Evolutionary conservation across 106 monocot genomes (phyloP).

Genomic region (Allium sativum): DNA sequence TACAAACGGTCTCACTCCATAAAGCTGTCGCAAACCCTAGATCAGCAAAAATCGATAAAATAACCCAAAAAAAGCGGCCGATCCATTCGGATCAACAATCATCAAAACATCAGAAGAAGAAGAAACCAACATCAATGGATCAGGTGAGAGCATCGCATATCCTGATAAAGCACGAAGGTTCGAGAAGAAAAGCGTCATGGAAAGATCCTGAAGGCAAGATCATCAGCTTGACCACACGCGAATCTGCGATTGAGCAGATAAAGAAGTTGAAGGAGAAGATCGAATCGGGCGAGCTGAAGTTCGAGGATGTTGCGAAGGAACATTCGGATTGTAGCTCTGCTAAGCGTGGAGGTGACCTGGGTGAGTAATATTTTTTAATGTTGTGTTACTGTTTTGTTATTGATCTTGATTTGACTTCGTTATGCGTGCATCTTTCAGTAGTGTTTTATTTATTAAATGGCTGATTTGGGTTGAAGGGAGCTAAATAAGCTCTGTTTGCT

Average conservation of each 20-base stretch:
- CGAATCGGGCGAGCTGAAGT: slow-evolving; percentile 34
- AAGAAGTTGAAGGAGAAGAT: slow-evolving; percentile 42
- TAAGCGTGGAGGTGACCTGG: slow-evolving; percentile 96
- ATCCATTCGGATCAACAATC: slow-evolving; percentile 3
- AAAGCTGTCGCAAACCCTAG: background rate
- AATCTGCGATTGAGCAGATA: slow-evolving; percentile 40
- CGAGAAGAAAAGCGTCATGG: slow-evolving; percentile 88
- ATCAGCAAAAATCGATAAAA: slow-evolving; percentile 11
- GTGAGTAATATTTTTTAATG: slow-evolving; percentile 14
- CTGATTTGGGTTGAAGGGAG: too few species aligned
- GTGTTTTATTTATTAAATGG: too few species aligned
- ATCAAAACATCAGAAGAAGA: slow-evolving; percentile 1
- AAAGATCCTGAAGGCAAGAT: slow-evolving; percentile 73
- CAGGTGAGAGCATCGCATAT: slow-evolving; percentile 74
- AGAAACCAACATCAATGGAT: slow-evolving; percentile 22
- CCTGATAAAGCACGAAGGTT: slow-evolving; percentile 91
- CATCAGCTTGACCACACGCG: slow-evolving; percentile 51
- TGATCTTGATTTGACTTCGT: background rate
- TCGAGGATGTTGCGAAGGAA: slow-evolving; percentile 51
- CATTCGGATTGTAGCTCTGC: slow-evolving; percentile 84
- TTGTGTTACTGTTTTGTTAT: background rate
- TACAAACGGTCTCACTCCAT: too few species aligned
- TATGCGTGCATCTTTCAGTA: too few species aligned
- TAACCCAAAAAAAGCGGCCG: slow-evolving; percentile 7
- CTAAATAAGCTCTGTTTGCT: too few species aligned